Conservation (phyloP, 2,329 filamentous ascomycete species). For the Stachybotrys chlorohalonatus region DNA sequence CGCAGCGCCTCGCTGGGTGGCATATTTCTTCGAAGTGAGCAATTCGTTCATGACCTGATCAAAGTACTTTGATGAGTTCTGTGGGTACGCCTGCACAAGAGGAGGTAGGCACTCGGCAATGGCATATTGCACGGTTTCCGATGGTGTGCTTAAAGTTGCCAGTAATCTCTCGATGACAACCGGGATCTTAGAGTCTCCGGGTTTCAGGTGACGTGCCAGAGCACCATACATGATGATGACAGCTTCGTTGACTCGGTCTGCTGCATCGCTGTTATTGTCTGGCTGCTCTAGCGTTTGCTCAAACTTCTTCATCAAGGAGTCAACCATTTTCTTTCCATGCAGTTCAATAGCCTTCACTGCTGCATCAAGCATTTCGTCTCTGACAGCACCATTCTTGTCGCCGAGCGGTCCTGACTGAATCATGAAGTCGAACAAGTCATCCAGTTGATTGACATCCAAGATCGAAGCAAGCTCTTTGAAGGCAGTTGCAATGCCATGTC, state of each 20-base stretch:
- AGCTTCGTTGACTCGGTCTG: conserved; percentile 90
- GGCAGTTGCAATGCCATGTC: conserved; percentile 80
- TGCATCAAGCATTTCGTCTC: conserved; percentile 86
- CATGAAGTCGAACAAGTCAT: conserved; percentile 74
- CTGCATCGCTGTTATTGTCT: conserved; percentile 69
- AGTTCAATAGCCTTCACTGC: conserved; percentile 72
- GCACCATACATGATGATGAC: conserved; percentile 97
- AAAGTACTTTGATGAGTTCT: conserved; percentile 73
- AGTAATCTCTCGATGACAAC: conserved; percentile 81
- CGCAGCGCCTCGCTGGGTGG: conserved; percentile 83
- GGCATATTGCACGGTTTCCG: conserved; percentile 93
- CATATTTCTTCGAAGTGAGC: conserved; percentile 83
- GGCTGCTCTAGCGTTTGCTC: conserved; percentile 80
- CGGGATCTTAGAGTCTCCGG: conserved; percentile 80
- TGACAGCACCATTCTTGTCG: conserved; percentile 67
- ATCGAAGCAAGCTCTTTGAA: conserved; percentile 72
- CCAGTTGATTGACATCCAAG: conserved; percentile 60
- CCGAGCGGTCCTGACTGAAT: conserved; percentile 82
- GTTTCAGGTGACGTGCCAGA: conserved; percentile 74
- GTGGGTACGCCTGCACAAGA: conserved; percentile 70
- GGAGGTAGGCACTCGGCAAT: conserved; percentile 91
- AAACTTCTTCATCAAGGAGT: conserved; percentile 86
- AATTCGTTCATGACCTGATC: conserved; percentile 72
- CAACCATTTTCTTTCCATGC: conserved; percentile 74
- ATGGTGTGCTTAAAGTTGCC: conserved; percentile 83